Percentiles rank a stretch among this genome's conserved stretches.
phyloP scores from a whole-genome alignment of 2,329 filamentous ascomycete genomes.

The Chaetomium sp. region DNA sequence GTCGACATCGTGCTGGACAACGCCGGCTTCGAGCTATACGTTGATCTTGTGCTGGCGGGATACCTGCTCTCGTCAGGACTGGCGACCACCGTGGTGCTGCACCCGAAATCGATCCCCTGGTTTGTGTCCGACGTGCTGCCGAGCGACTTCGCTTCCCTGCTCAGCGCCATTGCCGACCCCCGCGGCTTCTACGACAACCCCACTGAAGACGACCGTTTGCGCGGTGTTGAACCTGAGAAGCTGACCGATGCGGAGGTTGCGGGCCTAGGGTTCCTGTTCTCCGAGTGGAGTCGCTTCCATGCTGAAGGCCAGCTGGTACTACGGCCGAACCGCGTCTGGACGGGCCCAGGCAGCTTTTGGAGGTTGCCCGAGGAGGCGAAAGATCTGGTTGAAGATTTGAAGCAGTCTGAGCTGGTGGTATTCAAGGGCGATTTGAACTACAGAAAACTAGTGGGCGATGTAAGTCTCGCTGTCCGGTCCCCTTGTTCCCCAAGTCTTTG shows the following conservation, averaged over 20 bases:
- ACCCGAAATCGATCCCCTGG: constrained; percentile 95
- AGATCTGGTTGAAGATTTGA: constrained; percentile 67
- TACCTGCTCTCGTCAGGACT: constrained; percentile 81
- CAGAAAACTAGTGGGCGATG: constrained; percentile 83
- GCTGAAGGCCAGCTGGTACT: constrained; percentile 77
- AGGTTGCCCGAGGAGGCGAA: constrained; percentile 64
- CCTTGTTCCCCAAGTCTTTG: neutral
- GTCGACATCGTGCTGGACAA: constrained; percentile 97
- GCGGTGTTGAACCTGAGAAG: constrained; percentile 51
- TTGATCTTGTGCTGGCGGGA: constrained; percentile 85
- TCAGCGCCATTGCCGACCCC: constrained; percentile 72
- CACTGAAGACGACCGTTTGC: constrained; percentile 57
- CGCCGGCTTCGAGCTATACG: constrained; percentile 93
- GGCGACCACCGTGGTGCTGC: constrained; percentile 79
- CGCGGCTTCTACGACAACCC: constrained; percentile 71
- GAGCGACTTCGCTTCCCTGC: constrained; percentile 73
- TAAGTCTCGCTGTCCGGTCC: constrained; percentile 38
- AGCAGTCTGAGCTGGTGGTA: constrained; percentile 77
- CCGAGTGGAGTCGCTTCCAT: constrained; percentile 73
- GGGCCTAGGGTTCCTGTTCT: constrained; percentile 70
- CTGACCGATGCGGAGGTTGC: constrained; percentile 61
- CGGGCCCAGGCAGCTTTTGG: constrained; percentile 81
- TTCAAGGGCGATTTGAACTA: constrained; percentile 99
- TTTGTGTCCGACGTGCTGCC: constrained; percentile 95
- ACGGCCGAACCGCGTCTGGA: constrained; percentile 88